Evolutionary conservation across 2,329 filamentous ascomycete genomes (phyloP), one percentile per base, ranked within the genome.

Genomic region (Ilyonectria robusta): DNA sequence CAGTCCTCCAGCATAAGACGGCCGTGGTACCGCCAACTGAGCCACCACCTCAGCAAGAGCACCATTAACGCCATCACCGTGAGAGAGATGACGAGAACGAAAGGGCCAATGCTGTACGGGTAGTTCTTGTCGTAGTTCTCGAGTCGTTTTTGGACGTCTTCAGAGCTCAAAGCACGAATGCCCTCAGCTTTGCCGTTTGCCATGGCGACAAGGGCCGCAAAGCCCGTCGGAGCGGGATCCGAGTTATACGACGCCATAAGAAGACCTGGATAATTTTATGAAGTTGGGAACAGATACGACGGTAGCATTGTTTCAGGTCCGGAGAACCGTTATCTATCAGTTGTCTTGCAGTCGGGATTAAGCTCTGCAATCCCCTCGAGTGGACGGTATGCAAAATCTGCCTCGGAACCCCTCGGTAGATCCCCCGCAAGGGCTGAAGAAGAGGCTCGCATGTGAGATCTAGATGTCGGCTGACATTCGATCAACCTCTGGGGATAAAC

Each of bases 1-100:
- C 55, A 58, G 15, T 58, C 55, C 23, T 58, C 55, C 1, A 47
- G 23, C 10, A 58, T 51, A 15, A 51, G 17, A 10, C 48, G 48
- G 3, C 48, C 17, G 19, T 51, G 26, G 4, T 33, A 47, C n/a
- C 55, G 42, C 55, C 42, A 48, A 31, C 55, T 21, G 19, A 31
- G 19, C 55, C 42, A 58, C 55, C 55, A 48, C 10, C 55, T 40
- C 42, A 58, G 26, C 10, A 47, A n/a, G 23, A 58, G 55, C 26
- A 58, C 55, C 26, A 33, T 29, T 6, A 58, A 8, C n/a, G n/a
- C 19, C 9, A 23, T 40, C 29, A 10, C 8, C 1, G 55, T 48
- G 17, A 48, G 19, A 21, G 40, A 15, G 19, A 58, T 23, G 21
- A 58, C 21, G 19, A 46, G 5, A 15, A 47, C 10, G 6, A 48